Percentiles rank a stretch among this genome's conserved stretches.
phyloP scores from a whole-genome alignment of 2,329 filamentous ascomycete genomes.

The Beauveria brongniartii region DNA sequence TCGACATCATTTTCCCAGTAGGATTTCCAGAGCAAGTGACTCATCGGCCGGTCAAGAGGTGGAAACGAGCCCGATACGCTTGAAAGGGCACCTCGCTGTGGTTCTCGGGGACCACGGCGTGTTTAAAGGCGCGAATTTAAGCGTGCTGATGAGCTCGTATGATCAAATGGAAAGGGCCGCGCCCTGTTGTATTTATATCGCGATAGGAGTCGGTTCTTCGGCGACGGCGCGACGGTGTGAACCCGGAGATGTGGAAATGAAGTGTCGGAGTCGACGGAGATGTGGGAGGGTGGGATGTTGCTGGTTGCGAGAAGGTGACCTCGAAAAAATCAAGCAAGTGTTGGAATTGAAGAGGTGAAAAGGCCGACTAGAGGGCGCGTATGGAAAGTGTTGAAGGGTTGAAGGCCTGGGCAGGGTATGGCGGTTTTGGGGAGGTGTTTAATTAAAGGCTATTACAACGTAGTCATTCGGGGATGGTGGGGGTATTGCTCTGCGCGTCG shows the following conservation, averaged over 20 bases:
- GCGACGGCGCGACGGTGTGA: background rate
- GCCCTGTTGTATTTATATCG: background rate
- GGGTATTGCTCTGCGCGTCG: constrained; percentile 3
- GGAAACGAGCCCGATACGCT: constrained; percentile 34
- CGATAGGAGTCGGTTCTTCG: background rate
- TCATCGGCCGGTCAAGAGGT: constrained; percentile 60
- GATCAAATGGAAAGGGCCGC: background rate
- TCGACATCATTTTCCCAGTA: constrained; percentile 98
- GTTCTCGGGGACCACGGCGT: constrained; percentile 79
- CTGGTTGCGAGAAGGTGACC: background rate
- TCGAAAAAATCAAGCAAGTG: background rate
- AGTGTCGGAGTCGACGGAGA: background rate
- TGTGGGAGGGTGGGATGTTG: background rate
- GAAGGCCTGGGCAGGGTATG: background rate
- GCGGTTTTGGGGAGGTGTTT: background rate
- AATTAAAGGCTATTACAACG: background rate
- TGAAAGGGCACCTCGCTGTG: constrained; percentile 78
- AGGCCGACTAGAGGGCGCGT: background rate
- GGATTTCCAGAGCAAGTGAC: constrained; percentile 91
- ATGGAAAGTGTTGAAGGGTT: background rate
- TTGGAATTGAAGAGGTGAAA: background rate
- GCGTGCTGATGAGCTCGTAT: constrained; percentile 23
- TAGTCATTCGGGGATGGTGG: constrained; percentile 2
- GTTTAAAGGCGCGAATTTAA: constrained; percentile 66
- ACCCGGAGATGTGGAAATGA: background rate